A percentile compares a stretch with the other conserved stretches of the same genome.
phyloP scores from a whole-genome alignment of 2,329 filamentous ascomycete species.

The Paraphaeosphaeria minitans region DNA sequence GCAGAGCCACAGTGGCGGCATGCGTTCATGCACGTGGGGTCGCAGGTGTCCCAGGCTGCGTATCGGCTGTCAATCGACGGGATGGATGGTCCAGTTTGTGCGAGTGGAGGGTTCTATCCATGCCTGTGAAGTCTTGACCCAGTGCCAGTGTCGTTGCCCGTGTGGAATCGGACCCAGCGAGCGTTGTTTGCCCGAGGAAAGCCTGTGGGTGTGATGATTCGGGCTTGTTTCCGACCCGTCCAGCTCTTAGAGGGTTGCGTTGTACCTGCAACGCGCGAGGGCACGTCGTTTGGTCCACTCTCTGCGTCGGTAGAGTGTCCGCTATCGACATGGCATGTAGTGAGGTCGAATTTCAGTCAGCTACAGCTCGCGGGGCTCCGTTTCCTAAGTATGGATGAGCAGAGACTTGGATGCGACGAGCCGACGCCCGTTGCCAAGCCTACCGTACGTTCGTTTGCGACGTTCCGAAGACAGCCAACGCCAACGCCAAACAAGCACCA shows the following conservation, averaged over 20 bases:
- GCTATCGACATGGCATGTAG: not conserved
- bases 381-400: slow-evolving; percentile 1
- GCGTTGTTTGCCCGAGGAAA: not conserved
- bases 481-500: slow-evolving; percentile 6
- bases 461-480: slow-evolving; percentile 6
- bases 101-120: not conserved
- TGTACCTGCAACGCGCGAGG: not conserved
- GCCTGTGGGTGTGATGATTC: not conserved
- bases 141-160: not conserved
- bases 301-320: not conserved
- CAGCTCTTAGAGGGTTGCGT: not conserved
- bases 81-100: not conserved
- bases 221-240: not conserved
- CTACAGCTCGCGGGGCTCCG: not conserved
- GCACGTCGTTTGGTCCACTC: not conserved
- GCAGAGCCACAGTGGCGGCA: not conserved
- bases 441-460: not conserved
- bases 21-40: not conserved
- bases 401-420: not conserved
- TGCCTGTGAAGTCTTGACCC: not conserved
- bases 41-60: not conserved
- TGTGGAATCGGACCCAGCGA: not conserved
- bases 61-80: not conserved
- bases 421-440: slow-evolving; percentile 6
- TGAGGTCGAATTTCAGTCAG: not conserved